phyloP scores from a whole-genome alignment of 2,329 filamentous ascomycete genomes.

The Didymellaceae sp. region DNA sequence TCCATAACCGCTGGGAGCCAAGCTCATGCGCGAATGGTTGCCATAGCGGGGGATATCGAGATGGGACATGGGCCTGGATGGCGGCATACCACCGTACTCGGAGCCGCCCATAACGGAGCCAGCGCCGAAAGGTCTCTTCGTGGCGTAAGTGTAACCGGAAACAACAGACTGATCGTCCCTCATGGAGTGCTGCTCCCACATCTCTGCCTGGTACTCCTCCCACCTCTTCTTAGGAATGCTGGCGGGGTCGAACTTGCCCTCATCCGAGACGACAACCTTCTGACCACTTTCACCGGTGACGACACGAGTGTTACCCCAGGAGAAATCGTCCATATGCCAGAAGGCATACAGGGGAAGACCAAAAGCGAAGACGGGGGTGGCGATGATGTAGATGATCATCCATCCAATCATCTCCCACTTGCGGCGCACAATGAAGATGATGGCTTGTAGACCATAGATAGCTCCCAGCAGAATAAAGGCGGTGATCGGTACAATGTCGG shows the following conservation, averaged over 20 bases:
- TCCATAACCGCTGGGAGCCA: slow-evolving; percentile 66
- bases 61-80: slow-evolving; percentile 64
- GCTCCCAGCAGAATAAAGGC: slow-evolving; percentile 89
- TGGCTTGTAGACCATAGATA: slow-evolving; percentile 96
- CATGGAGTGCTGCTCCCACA: slow-evolving; percentile 95
- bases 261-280: slow-evolving; percentile 91
- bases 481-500: slow-evolving; percentile 75
- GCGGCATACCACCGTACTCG: slow-evolving; percentile 67
- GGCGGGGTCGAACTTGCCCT: slow-evolving; percentile 94
- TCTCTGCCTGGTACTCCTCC: slow-evolving; percentile 98
- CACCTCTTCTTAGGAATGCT: slow-evolving; percentile 97
- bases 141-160: slow-evolving; percentile 94
- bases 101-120: slow-evolving; percentile 51
- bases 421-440: slow-evolving; percentile 94
- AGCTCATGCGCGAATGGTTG: slow-evolving; percentile 50
- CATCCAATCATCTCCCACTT: slow-evolving; percentile 99
- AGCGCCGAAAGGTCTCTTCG: slow-evolving; percentile 69
- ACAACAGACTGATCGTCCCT: slow-evolving; percentile 82
- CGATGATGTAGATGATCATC: slow-evolving; percentile 95
- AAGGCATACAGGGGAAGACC: slow-evolving; percentile 91
- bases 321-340: slow-evolving; percentile 99
- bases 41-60: slow-evolving; percentile 62
- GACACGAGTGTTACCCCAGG: slow-evolving; percentile 98
- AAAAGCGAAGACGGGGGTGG: slow-evolving; percentile 90
- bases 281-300: slow-evolving; percentile 93